These are phyloP conservation scores for Pholiota molesta DNA, from an alignment of 768 basidiomycete species.

Conservation along the genomic window DNA sequence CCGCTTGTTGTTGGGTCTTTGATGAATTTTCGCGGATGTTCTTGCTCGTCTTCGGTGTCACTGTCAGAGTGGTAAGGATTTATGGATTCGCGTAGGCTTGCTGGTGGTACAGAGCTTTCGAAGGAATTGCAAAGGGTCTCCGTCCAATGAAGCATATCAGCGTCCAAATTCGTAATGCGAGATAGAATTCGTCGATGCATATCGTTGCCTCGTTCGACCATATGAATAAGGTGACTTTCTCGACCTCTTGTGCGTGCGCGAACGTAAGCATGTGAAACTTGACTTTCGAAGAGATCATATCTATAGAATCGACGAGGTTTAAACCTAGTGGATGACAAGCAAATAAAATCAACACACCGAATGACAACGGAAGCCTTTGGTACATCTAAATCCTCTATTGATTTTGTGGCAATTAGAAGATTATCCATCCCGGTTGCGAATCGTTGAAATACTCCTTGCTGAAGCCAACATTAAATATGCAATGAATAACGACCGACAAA, in stretches of 20 bases:
- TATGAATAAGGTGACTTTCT: slow-evolving; percentile 59
- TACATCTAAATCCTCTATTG: slow-evolving; percentile 61
- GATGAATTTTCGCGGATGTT: slow-evolving; percentile 39
- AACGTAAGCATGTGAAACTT: slow-evolving; percentile 59
- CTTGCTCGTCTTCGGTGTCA: slow-evolving; percentile 46
- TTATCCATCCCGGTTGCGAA: slow-evolving; percentile 64
- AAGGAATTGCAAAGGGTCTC: slow-evolving; percentile 41
- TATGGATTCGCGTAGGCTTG: slow-evolving; percentile 38
- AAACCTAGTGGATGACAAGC: background rate
- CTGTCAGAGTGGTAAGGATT: slow-evolving; percentile 52
- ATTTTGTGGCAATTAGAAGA: slow-evolving; percentile 62
- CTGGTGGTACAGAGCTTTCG: slow-evolving; percentile 48
- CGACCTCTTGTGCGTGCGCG: slow-evolving; percentile 50
- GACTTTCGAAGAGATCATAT: slow-evolving; percentile 65
- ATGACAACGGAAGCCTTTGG: slow-evolving; percentile 62
- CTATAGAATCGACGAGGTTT: slow-evolving; percentile 32
- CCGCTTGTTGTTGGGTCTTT: slow-evolving; percentile 66
- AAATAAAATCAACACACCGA: slow-evolving; percentile 43
- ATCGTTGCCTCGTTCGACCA: slow-evolving; percentile 63
- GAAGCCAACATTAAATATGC: slow-evolving; percentile 4
- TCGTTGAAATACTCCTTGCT: slow-evolving; percentile 51
- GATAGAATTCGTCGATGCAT: slow-evolving; percentile 56
- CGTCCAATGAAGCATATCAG: slow-evolving; percentile 52
- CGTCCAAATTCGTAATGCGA: slow-evolving; percentile 39
- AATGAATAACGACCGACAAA: background rate